Base-by-base conservation (phyloP, 2,329 filamentous ascomycete genomes). In the Exophiala oligosperma region DNA sequence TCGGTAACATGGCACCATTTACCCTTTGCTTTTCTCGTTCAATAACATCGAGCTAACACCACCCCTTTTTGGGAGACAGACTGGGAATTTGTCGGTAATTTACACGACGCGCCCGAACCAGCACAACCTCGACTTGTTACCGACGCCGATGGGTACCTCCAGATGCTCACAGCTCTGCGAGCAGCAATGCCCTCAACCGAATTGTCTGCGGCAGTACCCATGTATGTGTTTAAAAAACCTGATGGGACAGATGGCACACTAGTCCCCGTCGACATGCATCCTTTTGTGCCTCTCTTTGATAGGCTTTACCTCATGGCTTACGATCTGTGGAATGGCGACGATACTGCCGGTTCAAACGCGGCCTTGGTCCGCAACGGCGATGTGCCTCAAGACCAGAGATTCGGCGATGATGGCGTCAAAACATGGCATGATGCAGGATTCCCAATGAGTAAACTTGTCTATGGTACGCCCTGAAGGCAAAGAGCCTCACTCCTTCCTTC, bases 231-330 rank as follows among this genome's bases (percentile, higher is more conserved):
- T 23, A 11, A 6, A 7, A n/a, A 28, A 28, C 14, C 21, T 12
- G 44, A n/a, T 29, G n/a, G 28, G 11, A 51, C 28, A 37, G 11
- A 21, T 26, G 14, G 11, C 2, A 3, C 32, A 17, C 38, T 44
- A 9, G 38, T 24, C 26, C 8, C 43, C 8, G 51, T 53, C 38
- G 51, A 53, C 38, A 53, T 53, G 51, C 37, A 29, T 6, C 51
- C 51, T 26, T 53, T 23, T 11, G 28, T 53, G 6, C 37, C 37
- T 3, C 26, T 23, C n/a, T 53, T 53, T 23, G 38, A 43, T 17
- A 14, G 51, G 12, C n/a, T 53, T 9, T 53, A 53, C 21, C 51
- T 53, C 3, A 53, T 53, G 51, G 35, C 51, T 9, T 53, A 53
- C 38, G 51, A 53, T 43, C 26, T 53, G 21, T 53, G 51, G 51